Evolutionary conservation across 108 stramenopile species (phyloP).

Genomic region (Skeletonema tropicum): DNA sequence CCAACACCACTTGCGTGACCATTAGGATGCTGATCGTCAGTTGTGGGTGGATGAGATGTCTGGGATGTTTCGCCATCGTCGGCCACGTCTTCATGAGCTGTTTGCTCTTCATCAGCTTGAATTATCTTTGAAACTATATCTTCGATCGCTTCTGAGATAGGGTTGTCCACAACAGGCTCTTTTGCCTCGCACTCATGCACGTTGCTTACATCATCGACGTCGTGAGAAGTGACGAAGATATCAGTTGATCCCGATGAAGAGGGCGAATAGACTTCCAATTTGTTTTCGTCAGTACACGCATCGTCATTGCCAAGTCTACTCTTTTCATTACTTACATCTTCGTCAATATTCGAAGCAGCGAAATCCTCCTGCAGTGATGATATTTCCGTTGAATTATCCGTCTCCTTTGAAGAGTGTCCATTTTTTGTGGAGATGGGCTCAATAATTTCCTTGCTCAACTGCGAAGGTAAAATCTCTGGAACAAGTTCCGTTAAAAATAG

Average conservation of each 20-base stretch:
- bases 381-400: neutral
- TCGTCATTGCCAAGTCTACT: too few relatives aligned
- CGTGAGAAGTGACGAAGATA: conserved; percentile 4
- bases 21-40: neutral
- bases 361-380: neutral
- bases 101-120: conserved; percentile 19
- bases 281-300: neutral
- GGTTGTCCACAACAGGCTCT: conserved; percentile 5
- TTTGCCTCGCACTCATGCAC: neutral
- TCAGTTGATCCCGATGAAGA: conserved; percentile 34
- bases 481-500: conserved; percentile 73
- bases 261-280: conserved; percentile 19
- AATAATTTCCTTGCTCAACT: conserved; percentile 13
- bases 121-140: neutral
- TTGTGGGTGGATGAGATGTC: neutral
- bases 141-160: conserved; percentile 10
- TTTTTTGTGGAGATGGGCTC: neutral
- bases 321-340: neutral
- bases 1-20: neutral
- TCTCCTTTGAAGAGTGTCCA: neutral
- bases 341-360: neutral
- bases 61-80: conserved; percentile 1
- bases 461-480: conserved; percentile 24
- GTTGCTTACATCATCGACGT: neutral
- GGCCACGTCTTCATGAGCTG: neutral